Evolutionary conservation across 371 early-diverging fungal species (phyloP).

Genomic region (Mucor sp.): DNA sequence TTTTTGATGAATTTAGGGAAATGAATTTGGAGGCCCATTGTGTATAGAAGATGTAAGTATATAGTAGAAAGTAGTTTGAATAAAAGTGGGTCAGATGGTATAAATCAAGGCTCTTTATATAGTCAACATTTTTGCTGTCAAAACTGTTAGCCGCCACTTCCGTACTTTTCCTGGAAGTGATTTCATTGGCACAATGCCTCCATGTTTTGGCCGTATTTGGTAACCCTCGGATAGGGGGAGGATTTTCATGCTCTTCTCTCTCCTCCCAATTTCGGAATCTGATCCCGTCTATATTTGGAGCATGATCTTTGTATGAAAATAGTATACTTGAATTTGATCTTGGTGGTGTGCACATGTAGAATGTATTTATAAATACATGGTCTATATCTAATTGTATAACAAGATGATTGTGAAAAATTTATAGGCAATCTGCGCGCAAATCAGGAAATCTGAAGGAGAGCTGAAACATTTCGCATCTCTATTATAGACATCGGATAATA

Average conservation of each 20-base stretch:
- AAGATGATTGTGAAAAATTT: too few relatives aligned
- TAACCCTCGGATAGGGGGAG: conserved; percentile 9
- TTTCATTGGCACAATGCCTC: conserved; percentile 2
- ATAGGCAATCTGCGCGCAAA: not conserved
- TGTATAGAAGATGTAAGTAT: not conserved
- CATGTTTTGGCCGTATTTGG: not conserved
- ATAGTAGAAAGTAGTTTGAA: too few relatives aligned
- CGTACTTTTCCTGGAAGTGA: conserved; percentile 8
- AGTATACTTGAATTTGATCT: not conserved
- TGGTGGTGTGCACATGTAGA: too few relatives aligned
- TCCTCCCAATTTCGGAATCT: not conserved
- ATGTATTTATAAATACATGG: too few relatives aligned
- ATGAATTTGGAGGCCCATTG: conserved; percentile 18
- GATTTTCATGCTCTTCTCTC: not conserved
- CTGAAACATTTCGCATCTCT: not conserved
- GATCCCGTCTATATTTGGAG: not conserved
- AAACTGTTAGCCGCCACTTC: conserved; percentile 19
- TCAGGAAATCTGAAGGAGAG: not conserved
- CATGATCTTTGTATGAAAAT: not conserved
- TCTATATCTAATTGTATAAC: too few relatives aligned
- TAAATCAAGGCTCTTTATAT: not conserved
- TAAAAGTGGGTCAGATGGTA: too few relatives aligned
- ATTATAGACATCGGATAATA: not conserved
- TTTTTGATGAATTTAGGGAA: conserved; percentile 26
- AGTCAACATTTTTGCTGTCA: not conserved